These are phyloP conservation scores for Trypanosoma theileri DNA, from an alignment of 208 protist genomes.

Conservation along the genomic window DNA sequence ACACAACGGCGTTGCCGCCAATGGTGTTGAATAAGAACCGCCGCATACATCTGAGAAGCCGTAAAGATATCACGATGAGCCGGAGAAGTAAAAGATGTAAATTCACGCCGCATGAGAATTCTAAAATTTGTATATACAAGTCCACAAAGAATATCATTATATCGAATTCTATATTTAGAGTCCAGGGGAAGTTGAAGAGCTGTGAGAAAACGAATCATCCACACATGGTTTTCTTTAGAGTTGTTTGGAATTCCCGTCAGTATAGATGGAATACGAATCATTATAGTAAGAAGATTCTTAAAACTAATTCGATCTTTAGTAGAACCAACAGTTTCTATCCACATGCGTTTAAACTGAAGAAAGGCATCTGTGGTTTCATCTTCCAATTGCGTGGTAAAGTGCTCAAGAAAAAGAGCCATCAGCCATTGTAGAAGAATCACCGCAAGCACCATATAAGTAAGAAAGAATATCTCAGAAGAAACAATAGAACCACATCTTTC, in stretches of 20 bases:
- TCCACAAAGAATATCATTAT: conserved; percentile 36
- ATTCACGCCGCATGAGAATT: background rate
- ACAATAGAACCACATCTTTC: conserved; percentile 5
- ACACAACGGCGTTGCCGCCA: conserved; percentile 3
- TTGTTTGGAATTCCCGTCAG: background rate
- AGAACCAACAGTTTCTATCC: conserved; percentile 27
- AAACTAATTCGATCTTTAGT: background rate
- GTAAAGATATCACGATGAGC: background rate
- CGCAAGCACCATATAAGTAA: conserved; percentile 22
- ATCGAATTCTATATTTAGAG: conserved; percentile 29
- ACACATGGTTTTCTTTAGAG: conserved; percentile 11
- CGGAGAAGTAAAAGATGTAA: background rate
- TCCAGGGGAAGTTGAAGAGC: conserved; percentile 38
- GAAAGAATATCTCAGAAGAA: conserved; percentile 29
- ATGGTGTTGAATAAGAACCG: conserved; percentile 12
- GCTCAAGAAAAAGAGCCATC: conserved; percentile 24
- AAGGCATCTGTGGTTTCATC: conserved; percentile 31
- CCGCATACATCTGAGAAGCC: conserved; percentile 12
- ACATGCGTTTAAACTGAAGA: conserved; percentile 29
- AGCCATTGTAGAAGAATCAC: conserved; percentile 30
- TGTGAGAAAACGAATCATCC: conserved; percentile 35
- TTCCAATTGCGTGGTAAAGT: conserved; percentile 26
- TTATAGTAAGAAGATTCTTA: background rate
- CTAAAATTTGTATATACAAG: conserved; percentile 28
- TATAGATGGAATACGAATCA: background rate